Percentiles rank a stretch among this genome's conserved stretches.
Evolutionary conservation across 352 stramenopile genomes (phyloP).

Genomic region (Blastocystis sp.): DNA sequence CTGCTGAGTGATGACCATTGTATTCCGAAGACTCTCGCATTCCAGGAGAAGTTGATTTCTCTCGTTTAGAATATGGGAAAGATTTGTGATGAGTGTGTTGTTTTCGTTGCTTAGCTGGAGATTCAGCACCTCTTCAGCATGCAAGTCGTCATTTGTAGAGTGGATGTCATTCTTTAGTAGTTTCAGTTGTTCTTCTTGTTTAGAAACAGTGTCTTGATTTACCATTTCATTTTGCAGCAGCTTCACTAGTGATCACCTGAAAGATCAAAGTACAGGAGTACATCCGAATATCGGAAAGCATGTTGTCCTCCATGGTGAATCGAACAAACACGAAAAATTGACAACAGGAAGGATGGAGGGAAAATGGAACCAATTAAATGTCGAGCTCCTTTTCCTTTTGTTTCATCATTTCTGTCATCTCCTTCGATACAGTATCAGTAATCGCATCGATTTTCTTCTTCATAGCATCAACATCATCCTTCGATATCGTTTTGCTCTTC

Average conservation of each 20-base stretch:
- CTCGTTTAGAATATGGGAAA: constrained; percentile 40
- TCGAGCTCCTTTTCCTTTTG: constrained; percentile 44
- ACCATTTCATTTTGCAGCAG: constrained; percentile 46
- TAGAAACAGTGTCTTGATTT: constrained; percentile 41
- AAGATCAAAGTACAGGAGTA: not conserved
- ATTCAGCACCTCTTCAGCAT: constrained; percentile 9
- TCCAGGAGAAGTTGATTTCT: constrained; percentile 25
- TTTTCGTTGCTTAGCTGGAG: constrained; percentile 17
- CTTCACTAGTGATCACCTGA: not conserved
- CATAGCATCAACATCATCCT: constrained; percentile 24
- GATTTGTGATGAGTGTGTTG: constrained; percentile 44
- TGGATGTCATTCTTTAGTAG: not conserved
- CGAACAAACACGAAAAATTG: not conserved
- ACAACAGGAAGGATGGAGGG: constrained; percentile 13
- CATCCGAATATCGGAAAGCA: constrained; percentile 44
- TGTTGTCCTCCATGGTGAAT: constrained; percentile 7
- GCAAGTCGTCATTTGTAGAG: not conserved
- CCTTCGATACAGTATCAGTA: constrained; percentile 12
- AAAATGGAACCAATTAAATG: constrained; percentile 32
- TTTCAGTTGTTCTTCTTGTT: constrained; percentile 35
- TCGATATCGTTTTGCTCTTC: constrained; percentile 6
- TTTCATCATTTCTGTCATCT: constrained; percentile 59
- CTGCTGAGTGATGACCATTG: not conserved
- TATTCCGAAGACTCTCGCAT: constrained; percentile 34
- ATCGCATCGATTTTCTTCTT: constrained; percentile 50